These are phyloP conservation scores for Pythium aphanidermatum DNA, from an alignment of 352 stramenopile genomes.

Conservation along the genomic window DNA sequence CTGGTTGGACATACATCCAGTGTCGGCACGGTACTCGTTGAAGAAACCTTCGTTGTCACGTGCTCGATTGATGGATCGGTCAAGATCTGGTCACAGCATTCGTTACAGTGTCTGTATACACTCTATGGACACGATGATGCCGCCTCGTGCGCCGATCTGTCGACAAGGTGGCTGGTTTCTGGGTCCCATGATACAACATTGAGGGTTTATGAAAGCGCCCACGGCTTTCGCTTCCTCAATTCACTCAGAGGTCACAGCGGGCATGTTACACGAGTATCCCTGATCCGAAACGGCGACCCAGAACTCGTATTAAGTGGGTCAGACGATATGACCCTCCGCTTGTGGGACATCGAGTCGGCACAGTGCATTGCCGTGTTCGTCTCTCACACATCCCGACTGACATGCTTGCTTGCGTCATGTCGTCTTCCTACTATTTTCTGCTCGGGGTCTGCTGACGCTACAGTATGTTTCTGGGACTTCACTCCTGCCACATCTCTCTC, in stretches of 20 bases:
- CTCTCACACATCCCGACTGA: constrained; percentile 42
- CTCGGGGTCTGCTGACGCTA: constrained; percentile 49
- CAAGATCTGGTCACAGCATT: constrained; percentile 59
- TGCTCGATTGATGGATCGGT: constrained; percentile 60
- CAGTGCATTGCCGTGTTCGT: constrained; percentile 34
- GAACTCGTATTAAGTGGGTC: constrained; percentile 43
- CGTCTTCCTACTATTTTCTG: constrained; percentile 23
- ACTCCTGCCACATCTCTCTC: no score
- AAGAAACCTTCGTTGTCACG: constrained; percentile 55
- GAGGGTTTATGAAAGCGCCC: constrained; percentile 37
- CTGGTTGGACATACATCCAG: constrained; percentile 58
- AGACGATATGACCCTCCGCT: constrained; percentile 50
- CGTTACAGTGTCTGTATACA: constrained; percentile 49
- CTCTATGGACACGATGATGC: constrained; percentile 59
- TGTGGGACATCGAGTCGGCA: constrained; percentile 46
- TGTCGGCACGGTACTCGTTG: constrained; percentile 41
- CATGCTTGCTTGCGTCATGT: constrained; percentile 28
- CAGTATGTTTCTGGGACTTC: constrained; percentile 52
- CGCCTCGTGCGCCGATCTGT: constrained; percentile 53
- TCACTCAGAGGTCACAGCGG: constrained; percentile 40
- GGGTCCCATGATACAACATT: constrained; percentile 62
- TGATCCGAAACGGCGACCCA: constrained; percentile 14
- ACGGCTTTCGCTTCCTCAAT: constrained; percentile 35
- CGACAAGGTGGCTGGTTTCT: constrained; percentile 51
- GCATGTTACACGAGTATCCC: constrained; percentile 49